Base-by-base conservation (phyloP, 495 filamentous ascomycete species). In the Hypoxylon fuscum region DNA sequence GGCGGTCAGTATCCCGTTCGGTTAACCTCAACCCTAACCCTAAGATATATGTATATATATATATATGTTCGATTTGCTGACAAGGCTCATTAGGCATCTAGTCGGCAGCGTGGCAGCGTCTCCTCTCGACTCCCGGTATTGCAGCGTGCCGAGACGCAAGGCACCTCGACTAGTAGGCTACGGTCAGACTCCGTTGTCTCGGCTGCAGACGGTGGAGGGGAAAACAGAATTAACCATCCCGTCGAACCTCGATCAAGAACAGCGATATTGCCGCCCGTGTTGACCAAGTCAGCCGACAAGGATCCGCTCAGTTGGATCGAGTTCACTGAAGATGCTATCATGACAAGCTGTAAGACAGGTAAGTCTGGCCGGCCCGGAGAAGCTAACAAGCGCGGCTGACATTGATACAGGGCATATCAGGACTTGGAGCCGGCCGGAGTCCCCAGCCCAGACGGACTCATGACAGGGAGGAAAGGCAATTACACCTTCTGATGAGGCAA, bases 321-420 rank as follows among this genome's bases (percentile, higher is more conserved):
- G 9, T 98, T 98, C 68, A 91, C 92, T 59, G 89, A 96, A 73
- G 87, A 96, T 68, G 88, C 87, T 22, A 93, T 98, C 38, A 85
- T 97, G 66, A 96, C 92, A n/a, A 89, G 90, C 54, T 97, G 93
- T 69, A 87, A 88, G 64, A 86, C 86, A 76, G 93, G 92, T 95
- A 76, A 73, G 84, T 74, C n/a, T 20, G 18, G 2, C 9, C 7
- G 15, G 5, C 15, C 2, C 6, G 15, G 8, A 5, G 9, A 15
- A 27, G 8, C 25, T 18, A 20, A 40, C 18, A 15, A 18, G 9
- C 3, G 5, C 1, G 14, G 15, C 37, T 40, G 15, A 40, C 3
- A 56, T 54, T 25, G 45, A 49, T 21, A 31, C 60, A 93, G 93
- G 93, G 14, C 93, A 96, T 74, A 87, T 96, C 66, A 86, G 90